These are phyloP conservation scores for Paragyromitra xinjiangensis DNA, from an alignment of 495 filamentous ascomycete genomes.

Conservation along the genomic window DNA sequence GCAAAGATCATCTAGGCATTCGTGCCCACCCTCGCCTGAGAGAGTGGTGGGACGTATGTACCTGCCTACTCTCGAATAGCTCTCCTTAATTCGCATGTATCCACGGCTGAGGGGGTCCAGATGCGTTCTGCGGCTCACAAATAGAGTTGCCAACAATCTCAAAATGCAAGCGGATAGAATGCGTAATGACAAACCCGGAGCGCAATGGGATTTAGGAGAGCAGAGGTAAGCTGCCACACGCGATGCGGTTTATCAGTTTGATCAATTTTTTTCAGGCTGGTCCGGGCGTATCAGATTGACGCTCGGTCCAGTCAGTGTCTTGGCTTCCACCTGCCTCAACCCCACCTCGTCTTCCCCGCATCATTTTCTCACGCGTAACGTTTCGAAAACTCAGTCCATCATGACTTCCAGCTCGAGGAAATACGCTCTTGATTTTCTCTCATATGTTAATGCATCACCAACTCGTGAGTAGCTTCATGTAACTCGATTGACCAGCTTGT, in stretches of 20 bases:
- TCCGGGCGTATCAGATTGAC: slow-evolving; percentile 24
- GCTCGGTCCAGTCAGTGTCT: slow-evolving; percentile 32
- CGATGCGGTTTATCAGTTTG: slow-evolving; percentile 7
- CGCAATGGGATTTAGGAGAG: slow-evolving; percentile 10
- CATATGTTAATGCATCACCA: slow-evolving; percentile 93
- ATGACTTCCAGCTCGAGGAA: slow-evolving; percentile 71
- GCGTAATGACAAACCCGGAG: slow-evolving; percentile 15
- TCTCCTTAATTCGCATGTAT: slow-evolving; percentile 24
- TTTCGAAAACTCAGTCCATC: slow-evolving; percentile 51
- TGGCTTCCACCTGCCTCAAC: slow-evolving; percentile 40
- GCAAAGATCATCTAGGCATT: slow-evolving; percentile 23
- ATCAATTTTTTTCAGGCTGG: not conserved
- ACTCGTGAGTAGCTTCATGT: slow-evolving; percentile 72
- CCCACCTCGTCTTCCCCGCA: slow-evolving; percentile 51
- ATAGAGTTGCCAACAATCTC: slow-evolving; percentile 20
- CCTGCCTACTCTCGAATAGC: slow-evolving; percentile 23
- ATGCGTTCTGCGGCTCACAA: slow-evolving; percentile 28
- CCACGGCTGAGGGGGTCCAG: slow-evolving; percentile 27
- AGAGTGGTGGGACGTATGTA: slow-evolving; percentile 19
- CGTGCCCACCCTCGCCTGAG: slow-evolving; percentile 20
- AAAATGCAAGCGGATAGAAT: slow-evolving; percentile 20
- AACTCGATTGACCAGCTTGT: not conserved
- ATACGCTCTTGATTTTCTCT: slow-evolving; percentile 82
- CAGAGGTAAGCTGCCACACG: not conserved
- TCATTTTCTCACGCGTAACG: slow-evolving; percentile 8